These are phyloP conservation scores for Durusdinium trenchii DNA, from an alignment of 73 alveolate species.

Conservation along the genomic window DNA sequence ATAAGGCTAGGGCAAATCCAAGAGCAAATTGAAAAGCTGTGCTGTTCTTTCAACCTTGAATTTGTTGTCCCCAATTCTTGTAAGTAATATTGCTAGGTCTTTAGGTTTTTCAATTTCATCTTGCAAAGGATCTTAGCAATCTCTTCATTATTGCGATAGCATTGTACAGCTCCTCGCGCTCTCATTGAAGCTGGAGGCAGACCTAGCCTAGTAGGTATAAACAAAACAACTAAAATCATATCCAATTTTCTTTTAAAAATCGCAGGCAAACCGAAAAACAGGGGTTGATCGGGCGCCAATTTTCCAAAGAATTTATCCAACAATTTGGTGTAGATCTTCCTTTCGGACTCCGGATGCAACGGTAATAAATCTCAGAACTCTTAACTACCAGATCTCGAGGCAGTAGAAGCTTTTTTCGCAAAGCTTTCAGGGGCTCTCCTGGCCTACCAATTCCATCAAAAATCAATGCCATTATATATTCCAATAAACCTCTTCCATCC, in stretches of 20 bases:
- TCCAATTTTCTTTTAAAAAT: background rate
- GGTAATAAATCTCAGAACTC: background rate
- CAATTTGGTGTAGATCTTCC: background rate
- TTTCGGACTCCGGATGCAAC: background rate
- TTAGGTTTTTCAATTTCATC: background rate
- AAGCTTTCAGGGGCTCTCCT: background rate
- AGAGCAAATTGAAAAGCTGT: background rate
- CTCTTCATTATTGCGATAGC: background rate
- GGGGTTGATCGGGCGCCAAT: background rate
- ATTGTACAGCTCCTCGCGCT: background rate
- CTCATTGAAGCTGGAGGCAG: conserved; percentile 6
- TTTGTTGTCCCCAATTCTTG: background rate
- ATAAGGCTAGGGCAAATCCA: background rate
- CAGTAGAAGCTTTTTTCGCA: background rate
- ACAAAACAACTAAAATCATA: background rate
- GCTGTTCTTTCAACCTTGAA: background rate
- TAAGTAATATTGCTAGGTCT: background rate
- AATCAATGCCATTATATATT: background rate
- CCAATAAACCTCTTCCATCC: background rate
- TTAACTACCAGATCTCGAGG: background rate
- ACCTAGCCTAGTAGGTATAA: background rate
- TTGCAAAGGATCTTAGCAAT: background rate
- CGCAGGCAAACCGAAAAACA: background rate
- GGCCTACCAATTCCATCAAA: background rate
- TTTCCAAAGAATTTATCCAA: background rate